Conservation (phyloP, 768 basidiomycete genomes). For the Boletus tomentosulus region DNA sequence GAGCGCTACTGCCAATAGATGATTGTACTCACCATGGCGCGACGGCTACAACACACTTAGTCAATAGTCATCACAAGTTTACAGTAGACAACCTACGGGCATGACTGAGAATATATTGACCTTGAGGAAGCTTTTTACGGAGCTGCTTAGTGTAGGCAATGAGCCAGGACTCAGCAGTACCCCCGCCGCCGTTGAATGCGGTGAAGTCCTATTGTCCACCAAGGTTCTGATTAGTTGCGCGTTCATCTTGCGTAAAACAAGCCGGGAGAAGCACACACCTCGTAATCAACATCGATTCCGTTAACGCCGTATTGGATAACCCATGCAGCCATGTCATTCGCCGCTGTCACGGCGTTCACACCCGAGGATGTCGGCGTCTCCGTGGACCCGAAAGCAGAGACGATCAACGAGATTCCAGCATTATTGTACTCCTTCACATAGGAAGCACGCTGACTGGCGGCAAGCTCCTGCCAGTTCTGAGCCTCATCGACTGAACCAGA, state of each 20-base stretch:
- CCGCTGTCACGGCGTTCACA: conserved; percentile 35
- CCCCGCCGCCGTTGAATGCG: conserved; percentile 31
- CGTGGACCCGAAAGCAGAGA: conserved; percentile 49
- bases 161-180: conserved; percentile 36
- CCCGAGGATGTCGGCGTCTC: conserved; percentile 40
- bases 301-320: conserved; percentile 46
- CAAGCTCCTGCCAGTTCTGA: conserved; percentile 40
- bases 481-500: conserved; percentile 45
- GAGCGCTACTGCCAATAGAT: not conserved
- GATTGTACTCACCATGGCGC: conserved; percentile 15
- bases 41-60: conserved; percentile 2
- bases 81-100: conserved; percentile 25
- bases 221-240: not conserved
- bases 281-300: conserved; percentile 55
- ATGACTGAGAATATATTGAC: conserved; percentile 32
- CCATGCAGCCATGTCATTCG: conserved; percentile 42
- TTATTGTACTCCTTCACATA: conserved; percentile 46
- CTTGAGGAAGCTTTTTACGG: conserved; percentile 30
- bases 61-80: not conserved
- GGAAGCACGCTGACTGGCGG: conserved; percentile 35
- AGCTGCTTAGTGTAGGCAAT: conserved; percentile 30
- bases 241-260: not conserved
- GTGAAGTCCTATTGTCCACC: conserved; percentile 24
- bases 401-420: conserved; percentile 56
- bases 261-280: conserved; percentile 18